Percentiles rank a stretch among this genome's conserved stretches.
Conservation (phyloP, 768 basidiomycete species). For the Strobilomyces echinocephalus region DNA sequence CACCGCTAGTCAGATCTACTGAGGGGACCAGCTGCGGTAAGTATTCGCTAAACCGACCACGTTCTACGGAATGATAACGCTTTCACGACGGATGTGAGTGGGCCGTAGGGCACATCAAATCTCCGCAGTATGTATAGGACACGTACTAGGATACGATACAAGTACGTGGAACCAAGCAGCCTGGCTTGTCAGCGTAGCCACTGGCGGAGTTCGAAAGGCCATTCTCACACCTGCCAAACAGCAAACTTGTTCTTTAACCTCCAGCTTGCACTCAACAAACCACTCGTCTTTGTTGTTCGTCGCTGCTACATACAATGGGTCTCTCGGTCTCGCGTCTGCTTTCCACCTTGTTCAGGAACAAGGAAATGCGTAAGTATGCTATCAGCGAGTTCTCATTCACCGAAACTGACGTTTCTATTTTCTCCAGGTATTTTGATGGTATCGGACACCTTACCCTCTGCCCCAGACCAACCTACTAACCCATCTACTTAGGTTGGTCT, state of each 20-base stretch:
- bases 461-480: constrained; percentile 10
- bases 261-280: constrained; percentile 26
- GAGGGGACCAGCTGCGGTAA: too few species aligned
- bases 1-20: too few species aligned
- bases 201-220: constrained; percentile 32
- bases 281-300: constrained; percentile 28
- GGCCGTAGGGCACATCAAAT: neutral
- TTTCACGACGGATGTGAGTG: neutral
- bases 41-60: neutral
- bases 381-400: constrained; percentile 16
- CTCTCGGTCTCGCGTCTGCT: constrained; percentile 71
- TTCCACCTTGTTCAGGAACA: constrained; percentile 90
- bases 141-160: constrained; percentile 17
- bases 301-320: constrained; percentile 58
- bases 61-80: neutral
- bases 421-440: constrained; percentile 93
- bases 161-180: constrained; percentile 6
- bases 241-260: constrained; percentile 33
- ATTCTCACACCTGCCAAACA: constrained; percentile 28
- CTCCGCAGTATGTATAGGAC: constrained; percentile 7
- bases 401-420: constrained; percentile 24
- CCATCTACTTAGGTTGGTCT: constrained; percentile 75
- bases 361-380: constrained; percentile 91
- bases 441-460: constrained; percentile 24
- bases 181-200: constrained; percentile 16